phyloP scores from a whole-genome alignment of 192 early-diverging fungal genomes.

The Lunasporangiospora selenospora region DNA sequence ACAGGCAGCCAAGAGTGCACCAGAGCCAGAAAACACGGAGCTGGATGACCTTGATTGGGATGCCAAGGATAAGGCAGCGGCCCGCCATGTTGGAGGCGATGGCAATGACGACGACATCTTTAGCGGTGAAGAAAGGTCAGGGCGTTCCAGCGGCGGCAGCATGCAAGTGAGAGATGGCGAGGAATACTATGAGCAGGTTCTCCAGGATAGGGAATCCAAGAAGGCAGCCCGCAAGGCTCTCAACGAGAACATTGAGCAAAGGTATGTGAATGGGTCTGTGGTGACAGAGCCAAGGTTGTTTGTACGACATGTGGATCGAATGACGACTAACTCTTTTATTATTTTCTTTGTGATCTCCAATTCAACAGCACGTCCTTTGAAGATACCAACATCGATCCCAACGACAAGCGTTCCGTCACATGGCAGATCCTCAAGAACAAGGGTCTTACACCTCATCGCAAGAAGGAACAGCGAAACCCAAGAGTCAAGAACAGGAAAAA shows the following conservation, averaged over 20 bases:
- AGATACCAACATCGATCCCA: constrained; percentile 45
- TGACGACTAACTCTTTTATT: constrained; percentile 1
- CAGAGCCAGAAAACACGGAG: constrained; percentile 55
- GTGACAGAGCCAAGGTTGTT: not conserved
- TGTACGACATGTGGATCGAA: not conserved
- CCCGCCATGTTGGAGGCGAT: constrained; percentile 43
- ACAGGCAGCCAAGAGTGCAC: constrained; percentile 49
- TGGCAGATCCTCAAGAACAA: constrained; percentile 96
- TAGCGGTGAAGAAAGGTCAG: constrained; percentile 21
- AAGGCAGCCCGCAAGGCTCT: constrained; percentile 58
- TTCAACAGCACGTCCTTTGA: constrained; percentile 43
- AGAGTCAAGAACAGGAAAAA: constrained; percentile 91
- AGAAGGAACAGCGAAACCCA: constrained; percentile 93
- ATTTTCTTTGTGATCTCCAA: not conserved
- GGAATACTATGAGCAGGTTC: constrained; percentile 54
- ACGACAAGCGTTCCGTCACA: constrained; percentile 81
- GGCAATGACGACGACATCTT: constrained; percentile 54
- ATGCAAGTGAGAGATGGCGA: constrained; percentile 52
- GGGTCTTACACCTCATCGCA: constrained; percentile 90
- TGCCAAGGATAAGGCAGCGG: constrained; percentile 59
- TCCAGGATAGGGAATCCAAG: constrained; percentile 53
- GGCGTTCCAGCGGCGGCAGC: constrained; percentile 7
- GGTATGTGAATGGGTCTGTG: constrained; percentile 6
- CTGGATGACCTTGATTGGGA: constrained; percentile 67
- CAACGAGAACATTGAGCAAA: constrained; percentile 50